Conservation (phyloP, 129 eudicot genomes). For the carrot (Daucus carota) region DH1_v3.0 NC_030386.2:29314501-29315000, state of each 20-base stretch:
- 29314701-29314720: slow-evolving; percentile 20
- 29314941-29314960: slow-evolving; percentile 28
- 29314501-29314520: slow-evolving; percentile 38
- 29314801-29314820: slow-evolving; percentile 23
- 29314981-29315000: slow-evolving; percentile 28
- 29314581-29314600: slow-evolving; percentile 31
- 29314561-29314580: slow-evolving; percentile 24
- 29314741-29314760: slow-evolving; percentile 23
- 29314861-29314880: slow-evolving; percentile 21
- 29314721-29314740: slow-evolving; percentile 22
- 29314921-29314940: slow-evolving; percentile 25
- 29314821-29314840: slow-evolving; percentile 21
- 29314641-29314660: slow-evolving; percentile 14
- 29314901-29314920: slow-evolving; percentile 26
- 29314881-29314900: slow-evolving; percentile 27
- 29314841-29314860: slow-evolving; percentile 22
- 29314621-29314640: slow-evolving; percentile 20
- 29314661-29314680: slow-evolving; percentile 26
- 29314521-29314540: slow-evolving; percentile 27
- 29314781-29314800: slow-evolving; percentile 20
- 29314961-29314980: slow-evolving; percentile 34
- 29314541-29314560: slow-evolving; percentile 16
- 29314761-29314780: slow-evolving; percentile 21
- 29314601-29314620: slow-evolving; percentile 25
- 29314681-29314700: slow-evolving; percentile 24